Evolutionary conservation across 2,329 filamentous ascomycete genomes (phyloP).

Genomic region (Ilyonectria mors-panacis): DNA sequence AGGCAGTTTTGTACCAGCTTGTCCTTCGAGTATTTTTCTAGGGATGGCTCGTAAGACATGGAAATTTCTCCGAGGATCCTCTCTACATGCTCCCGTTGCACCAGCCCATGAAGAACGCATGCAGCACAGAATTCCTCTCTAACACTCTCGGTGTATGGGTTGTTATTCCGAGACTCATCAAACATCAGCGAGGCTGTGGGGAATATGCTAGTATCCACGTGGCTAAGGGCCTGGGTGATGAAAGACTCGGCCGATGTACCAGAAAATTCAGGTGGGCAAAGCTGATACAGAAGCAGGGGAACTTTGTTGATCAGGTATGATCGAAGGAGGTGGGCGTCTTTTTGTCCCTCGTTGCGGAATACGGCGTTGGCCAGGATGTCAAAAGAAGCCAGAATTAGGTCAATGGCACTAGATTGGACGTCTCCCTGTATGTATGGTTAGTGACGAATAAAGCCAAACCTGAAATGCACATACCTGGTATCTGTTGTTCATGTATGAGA

Average conservation of each 20-base stretch:
- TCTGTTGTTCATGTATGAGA: constrained; percentile 86
- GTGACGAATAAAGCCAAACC: constrained; percentile 5
- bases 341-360: constrained; percentile 72
- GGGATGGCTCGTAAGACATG: constrained; percentile 81
- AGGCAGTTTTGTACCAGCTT: constrained; percentile 84
- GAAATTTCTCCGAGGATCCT: constrained; percentile 87
- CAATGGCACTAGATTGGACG: constrained; percentile 81
- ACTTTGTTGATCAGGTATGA: constrained; percentile 86
- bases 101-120: constrained; percentile 89
- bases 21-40: constrained; percentile 83
- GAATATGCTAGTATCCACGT: constrained; percentile 86
- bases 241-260: constrained; percentile 82
- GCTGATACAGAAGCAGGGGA: constrained; percentile 67
- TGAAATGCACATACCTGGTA: constrained; percentile 75
- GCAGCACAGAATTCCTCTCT: constrained; percentile 87
- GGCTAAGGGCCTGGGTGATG: constrained; percentile 79
- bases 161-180: constrained; percentile 70
- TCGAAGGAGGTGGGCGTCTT: constrained; percentile 80
- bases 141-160: constrained; percentile 71
- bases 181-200: constrained; percentile 73
- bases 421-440: constrained; percentile 70
- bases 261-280: constrained; percentile 77
- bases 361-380: constrained; percentile 91
- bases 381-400: constrained; percentile 90
- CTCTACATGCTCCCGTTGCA: constrained; percentile 83